Conservation (phyloP, 2,329 filamentous ascomycete species). For the Cadophora luteo-olivacea region DNA sequence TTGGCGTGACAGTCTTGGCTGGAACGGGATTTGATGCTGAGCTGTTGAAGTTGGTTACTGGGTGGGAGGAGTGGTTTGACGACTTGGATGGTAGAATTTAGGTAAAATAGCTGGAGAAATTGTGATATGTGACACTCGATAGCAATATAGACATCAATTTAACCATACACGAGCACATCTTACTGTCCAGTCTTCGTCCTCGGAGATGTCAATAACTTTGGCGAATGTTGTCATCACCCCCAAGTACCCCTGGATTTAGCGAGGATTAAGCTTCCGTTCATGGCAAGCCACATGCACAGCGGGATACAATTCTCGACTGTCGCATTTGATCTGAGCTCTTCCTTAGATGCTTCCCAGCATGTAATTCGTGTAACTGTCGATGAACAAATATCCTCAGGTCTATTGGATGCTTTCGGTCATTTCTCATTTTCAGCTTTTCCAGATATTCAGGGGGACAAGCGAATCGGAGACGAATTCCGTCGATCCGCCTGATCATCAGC, state of each 20-base stretch:
- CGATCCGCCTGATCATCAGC: not conserved
- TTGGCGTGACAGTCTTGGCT: constrained; percentile 52
- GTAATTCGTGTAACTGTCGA: not conserved
- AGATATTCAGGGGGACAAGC: constrained; percentile 13
- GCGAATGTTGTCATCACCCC: constrained; percentile 6
- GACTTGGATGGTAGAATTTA: constrained; percentile 19
- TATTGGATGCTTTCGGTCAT: constrained; percentile 6
- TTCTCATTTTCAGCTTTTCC: not conserved
- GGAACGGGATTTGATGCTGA: constrained; percentile 49
- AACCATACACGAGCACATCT: not conserved
- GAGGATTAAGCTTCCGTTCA: not conserved
- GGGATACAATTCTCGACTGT: not conserved
- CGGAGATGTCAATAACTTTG: not conserved
- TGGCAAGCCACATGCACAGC: not conserved
- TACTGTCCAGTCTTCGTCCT: not conserved
- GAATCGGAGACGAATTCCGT: not conserved
- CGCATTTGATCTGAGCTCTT: not conserved
- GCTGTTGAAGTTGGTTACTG: constrained; percentile 46
- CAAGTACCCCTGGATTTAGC: constrained; percentile 5
- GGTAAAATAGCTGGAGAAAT: not conserved
- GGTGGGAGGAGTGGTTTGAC: constrained; percentile 38
- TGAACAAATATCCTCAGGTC: too few relatives aligned
- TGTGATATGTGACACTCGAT: too few relatives aligned
- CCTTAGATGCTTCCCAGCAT: not conserved
- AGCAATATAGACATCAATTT: not conserved